These are phyloP conservation scores for Candida gigantensis DNA, from an alignment of 1,139 yeast species.

Conservation along the genomic window DNA sequence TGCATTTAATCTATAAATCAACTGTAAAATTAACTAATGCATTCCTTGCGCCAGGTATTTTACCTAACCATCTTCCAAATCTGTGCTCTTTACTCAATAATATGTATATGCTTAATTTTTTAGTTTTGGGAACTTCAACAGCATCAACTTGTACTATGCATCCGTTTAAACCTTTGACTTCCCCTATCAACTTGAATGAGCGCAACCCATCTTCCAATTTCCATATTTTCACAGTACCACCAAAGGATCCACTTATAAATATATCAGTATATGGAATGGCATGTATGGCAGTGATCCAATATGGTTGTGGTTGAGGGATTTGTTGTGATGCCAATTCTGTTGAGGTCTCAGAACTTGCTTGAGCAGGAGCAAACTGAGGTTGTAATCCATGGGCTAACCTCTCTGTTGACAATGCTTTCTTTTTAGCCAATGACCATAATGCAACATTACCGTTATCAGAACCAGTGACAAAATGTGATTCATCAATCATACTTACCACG, in stretches of 20 bases:
- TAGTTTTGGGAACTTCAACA: slow-evolving; percentile 55
- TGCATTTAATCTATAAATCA: slow-evolving; percentile 25
- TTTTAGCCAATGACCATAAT: slow-evolving; percentile 87
- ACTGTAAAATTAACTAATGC: slow-evolving; percentile 42
- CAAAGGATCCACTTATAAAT: slow-evolving; percentile 86
- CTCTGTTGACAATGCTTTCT: slow-evolving; percentile 74
- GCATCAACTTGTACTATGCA: slow-evolving; percentile 68
- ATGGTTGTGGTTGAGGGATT: slow-evolving; percentile 72
- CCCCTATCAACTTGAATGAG: slow-evolving; percentile 56
- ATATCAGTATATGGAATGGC: slow-evolving; percentile 90
- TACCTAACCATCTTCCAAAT: slow-evolving; percentile 76
- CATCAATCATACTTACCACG: slow-evolving; percentile 88
- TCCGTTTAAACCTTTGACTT: slow-evolving; percentile 64
- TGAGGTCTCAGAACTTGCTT: slow-evolving; percentile 71
- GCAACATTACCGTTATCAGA: slow-evolving; percentile 89
- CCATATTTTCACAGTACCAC: slow-evolving; percentile 79
- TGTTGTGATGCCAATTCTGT: slow-evolving; percentile 43
- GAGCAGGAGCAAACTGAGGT: slow-evolving; percentile 45
- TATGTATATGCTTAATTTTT: slow-evolving; percentile 59
- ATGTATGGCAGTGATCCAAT: slow-evolving; percentile 79
- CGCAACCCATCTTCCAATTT: slow-evolving; percentile 60
- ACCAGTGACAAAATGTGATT: slow-evolving; percentile 89
- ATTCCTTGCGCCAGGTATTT: slow-evolving; percentile 43
- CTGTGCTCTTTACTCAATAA: slow-evolving; percentile 82
- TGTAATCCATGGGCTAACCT: slow-evolving; percentile 79